These are phyloP conservation scores for Starmerella riodocensis DNA, from an alignment of 805 yeast species.

Conservation along the genomic window DNA sequence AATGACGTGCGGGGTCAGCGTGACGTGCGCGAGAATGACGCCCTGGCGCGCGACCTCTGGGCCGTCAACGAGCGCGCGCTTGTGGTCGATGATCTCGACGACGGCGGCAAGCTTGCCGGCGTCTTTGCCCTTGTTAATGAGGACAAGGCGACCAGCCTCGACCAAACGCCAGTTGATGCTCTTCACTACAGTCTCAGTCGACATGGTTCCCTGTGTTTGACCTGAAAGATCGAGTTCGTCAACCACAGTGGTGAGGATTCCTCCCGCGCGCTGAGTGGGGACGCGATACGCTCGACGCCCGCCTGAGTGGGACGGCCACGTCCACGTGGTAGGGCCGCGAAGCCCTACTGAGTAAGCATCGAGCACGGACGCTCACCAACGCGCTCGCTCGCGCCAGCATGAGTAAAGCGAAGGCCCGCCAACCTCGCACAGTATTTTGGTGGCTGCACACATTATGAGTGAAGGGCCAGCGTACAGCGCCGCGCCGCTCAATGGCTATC, in stretches of 20 bases:
- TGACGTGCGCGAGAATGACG: constrained; percentile 70
- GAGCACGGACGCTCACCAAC: too few species aligned
- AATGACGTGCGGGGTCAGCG: constrained; percentile 83
- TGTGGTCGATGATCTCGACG: constrained; percentile 98
- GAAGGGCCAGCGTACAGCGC: too few species aligned
- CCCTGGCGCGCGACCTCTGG: constrained; percentile 94
- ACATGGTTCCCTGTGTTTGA: constrained; percentile 33
- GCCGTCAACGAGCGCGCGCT: constrained; percentile 96
- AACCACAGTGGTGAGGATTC: neutral
- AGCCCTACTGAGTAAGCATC: constrained; percentile 5
- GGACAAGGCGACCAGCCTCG: constrained; percentile 98
- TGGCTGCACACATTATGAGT: too few species aligned
- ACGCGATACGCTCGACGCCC: constrained; percentile 1
- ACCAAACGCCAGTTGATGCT: constrained; percentile 98
- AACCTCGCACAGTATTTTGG: too few species aligned
- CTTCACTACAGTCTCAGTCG: constrained; percentile 67
- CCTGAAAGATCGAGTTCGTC: constrained; percentile 5
- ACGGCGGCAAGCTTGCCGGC: constrained; percentile 85
- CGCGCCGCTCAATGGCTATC: too few species aligned
- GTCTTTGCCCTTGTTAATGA: constrained; percentile 62
- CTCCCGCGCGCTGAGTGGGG: constrained; percentile 2
- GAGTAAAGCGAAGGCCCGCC: too few species aligned
- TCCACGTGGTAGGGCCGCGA: constrained; percentile 2
- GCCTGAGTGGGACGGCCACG: constrained; percentile 2
- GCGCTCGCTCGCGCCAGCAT: too few species aligned